Conservation (phyloP, 805 yeast species). For the Jamesozyma lodderae region DNA sequence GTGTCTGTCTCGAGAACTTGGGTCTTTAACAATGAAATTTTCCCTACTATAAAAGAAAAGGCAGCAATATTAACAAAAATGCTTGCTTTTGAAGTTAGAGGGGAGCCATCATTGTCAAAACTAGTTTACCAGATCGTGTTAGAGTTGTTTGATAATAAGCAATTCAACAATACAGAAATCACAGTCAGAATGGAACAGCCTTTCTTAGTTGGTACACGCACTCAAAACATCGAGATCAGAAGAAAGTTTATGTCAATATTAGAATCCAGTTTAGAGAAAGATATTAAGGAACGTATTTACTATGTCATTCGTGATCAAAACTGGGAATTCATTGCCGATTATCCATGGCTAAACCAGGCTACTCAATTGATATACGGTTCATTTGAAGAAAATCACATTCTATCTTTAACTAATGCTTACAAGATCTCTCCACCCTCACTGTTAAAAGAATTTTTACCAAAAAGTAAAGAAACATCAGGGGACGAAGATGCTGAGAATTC, state of each 20-base stretch:
- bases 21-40: slow-evolving; percentile 81
- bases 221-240: slow-evolving; percentile 66
- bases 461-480: slow-evolving; percentile 13
- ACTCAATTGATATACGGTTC: slow-evolving; percentile 77
- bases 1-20: slow-evolving; percentile 73
- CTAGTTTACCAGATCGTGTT: slow-evolving; percentile 80
- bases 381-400: slow-evolving; percentile 42
- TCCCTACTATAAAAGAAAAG: slow-evolving; percentile 93
- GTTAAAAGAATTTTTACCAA: slow-evolving; percentile 12
- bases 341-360: slow-evolving; percentile 92
- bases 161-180: slow-evolving; percentile 73
- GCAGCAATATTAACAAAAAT: slow-evolving; percentile 89
- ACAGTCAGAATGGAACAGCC: slow-evolving; percentile 96
- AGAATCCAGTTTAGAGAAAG: slow-evolving; percentile 67
- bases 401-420: slow-evolving; percentile 43
- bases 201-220: slow-evolving; percentile 84
- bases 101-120: slow-evolving; percentile 67
- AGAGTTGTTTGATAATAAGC: slow-evolving; percentile 74
- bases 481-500: slow-evolving; percentile 9
- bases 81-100: slow-evolving; percentile 85
- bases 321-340: slow-evolving; percentile 92
- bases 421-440: slow-evolving; percentile 38
- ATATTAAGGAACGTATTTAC: slow-evolving; percentile 66
- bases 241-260: slow-evolving; percentile 70
- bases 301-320: slow-evolving; percentile 92